A percentile compares a stretch with the other conserved stretches of the same genome.
These are phyloP conservation scores for Ogataea sp. DNA, from an alignment of 805 yeast genomes.

Conservation along the genomic window DNA sequence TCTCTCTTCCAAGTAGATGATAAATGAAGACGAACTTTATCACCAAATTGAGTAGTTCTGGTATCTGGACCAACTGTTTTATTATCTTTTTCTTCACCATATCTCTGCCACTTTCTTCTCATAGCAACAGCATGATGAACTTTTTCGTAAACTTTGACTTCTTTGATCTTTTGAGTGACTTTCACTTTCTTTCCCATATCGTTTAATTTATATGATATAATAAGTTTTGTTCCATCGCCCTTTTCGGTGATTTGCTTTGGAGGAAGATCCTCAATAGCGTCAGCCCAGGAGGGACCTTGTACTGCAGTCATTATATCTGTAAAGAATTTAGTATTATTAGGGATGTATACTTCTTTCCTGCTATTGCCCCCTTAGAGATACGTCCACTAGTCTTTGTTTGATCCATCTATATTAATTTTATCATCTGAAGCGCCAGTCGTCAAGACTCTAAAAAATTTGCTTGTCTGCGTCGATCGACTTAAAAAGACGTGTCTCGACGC, in stretches of 20 bases:
- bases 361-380: too few species aligned
- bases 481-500: too few species aligned
- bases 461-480: too few species aligned
- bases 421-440: too few species aligned
- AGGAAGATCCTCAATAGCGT: constrained; percentile 62
- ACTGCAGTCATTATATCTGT: constrained; percentile 2
- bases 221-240: constrained; percentile 85
- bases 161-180: constrained; percentile 78
- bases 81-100: constrained; percentile 66
- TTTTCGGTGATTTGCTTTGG: constrained; percentile 70
- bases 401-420: too few species aligned
- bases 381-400: too few species aligned
- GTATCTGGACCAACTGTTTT: constrained; percentile 81
- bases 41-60: constrained; percentile 84
- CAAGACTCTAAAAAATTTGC: too few species aligned
- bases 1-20: constrained; percentile 71
- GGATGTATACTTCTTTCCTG: too few species aligned
- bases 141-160: constrained; percentile 66
- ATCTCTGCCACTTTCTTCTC: constrained; percentile 82
- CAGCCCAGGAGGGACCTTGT: constrained; percentile 49
- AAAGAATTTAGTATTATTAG: too few species aligned
- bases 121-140: constrained; percentile 83
- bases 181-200: constrained; percentile 78
- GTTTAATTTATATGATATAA: constrained; percentile 66
- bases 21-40: constrained; percentile 67